Evolutionary conservation across 2,329 filamentous ascomycete genomes (phyloP).

Genomic region (Shiraia bambusicola): DNA sequence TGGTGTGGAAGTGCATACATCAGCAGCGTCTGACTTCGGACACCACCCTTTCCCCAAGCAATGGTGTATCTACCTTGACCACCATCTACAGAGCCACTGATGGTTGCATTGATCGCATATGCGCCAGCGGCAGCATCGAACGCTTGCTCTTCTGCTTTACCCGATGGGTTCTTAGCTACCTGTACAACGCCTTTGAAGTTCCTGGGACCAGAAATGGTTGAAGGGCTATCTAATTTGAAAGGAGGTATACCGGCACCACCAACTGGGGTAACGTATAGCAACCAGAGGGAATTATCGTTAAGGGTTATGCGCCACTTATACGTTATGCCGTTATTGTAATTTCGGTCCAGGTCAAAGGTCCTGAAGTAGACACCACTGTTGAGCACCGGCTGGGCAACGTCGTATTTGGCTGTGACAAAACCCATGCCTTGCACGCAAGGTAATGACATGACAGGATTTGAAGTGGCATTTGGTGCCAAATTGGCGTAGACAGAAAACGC

Average conservation of each 20-base stretch:
- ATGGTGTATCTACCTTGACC: constrained; percentile 70
- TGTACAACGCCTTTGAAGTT: constrained; percentile 80
- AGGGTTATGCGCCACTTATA: constrained; percentile 24
- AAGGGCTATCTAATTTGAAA: constrained; percentile 67
- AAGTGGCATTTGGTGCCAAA: constrained; percentile 58
- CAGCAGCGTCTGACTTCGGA: constrained; percentile 58
- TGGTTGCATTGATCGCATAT: constrained; percentile 65
- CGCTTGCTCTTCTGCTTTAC: constrained; percentile 59
- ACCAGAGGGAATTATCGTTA: constrained; percentile 68
- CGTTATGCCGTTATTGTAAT: constrained; percentile 44
- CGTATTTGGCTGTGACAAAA: constrained; percentile 78
- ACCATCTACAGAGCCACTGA: constrained; percentile 48
- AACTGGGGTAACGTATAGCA: constrained; percentile 71
- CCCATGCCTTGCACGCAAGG: constrained; percentile 89
- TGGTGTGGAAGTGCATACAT: constrained; percentile 95
- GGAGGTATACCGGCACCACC: constrained; percentile 61
- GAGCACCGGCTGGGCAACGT: constrained; percentile 68
- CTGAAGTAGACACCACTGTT: constrained; percentile 76
- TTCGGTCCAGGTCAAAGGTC: constrained; percentile 52
- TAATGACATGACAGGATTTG: constrained; percentile 66
- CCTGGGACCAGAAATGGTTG: constrained; percentile 63
- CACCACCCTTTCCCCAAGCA: constrained; percentile 69
- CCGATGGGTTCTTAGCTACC: constrained; percentile 72
- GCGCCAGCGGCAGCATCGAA: constrained; percentile 78
- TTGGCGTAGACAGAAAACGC: constrained; percentile 68